Evolutionary conservation across 2,329 filamentous ascomycete genomes (phyloP), one percentile per base, ranked within the genome.

Genomic region (Thelonectria olida): DNA sequence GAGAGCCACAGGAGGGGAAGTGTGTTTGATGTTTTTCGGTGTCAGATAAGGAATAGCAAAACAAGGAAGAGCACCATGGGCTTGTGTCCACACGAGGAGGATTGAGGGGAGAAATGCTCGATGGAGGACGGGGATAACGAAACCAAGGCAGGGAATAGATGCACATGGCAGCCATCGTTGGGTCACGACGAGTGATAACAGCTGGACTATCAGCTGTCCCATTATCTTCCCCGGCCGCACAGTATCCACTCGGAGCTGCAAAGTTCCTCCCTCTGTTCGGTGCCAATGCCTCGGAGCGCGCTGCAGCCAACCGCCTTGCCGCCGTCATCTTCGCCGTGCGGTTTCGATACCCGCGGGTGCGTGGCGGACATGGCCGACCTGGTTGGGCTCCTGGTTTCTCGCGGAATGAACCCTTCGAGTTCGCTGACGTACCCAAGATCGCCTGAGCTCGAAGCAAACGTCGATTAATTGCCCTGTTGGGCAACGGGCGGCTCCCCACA

Each of bases 391-490:
- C 15, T 10, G 3, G 65, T 39, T 31, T 36, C 39, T 47, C 17
- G 39, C 20, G 8, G 22, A 28, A 20, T 38, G 41, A 48, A 36
- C 42, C 58, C 62, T 48, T 54, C 45, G 31, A 58, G 31, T 34
- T 42, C 38, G 45, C 45, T 50, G 44, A 65, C 57, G 65, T 50
- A 59, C 57, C 50, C 38, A 27, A 34, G 22, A 60, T 56, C 42
- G 9, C 28, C 41, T 17, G 48, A 47, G 17, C 54, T 36, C 44
- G 13, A 9, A 4, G 15, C 20, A 17, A 22, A 34, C 22, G 67
- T 55, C 58, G 58, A 67, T 68, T 57, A 50, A 39, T 65, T 68
- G 38, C 66, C 64, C n/a, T 20, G 53, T 68, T 65, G 44, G 64
- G 66, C 22, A 17, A 9, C 25, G 47, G 60, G 56, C 52, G 56